Percentiles rank a stretch among this genome's conserved stretches.
These are phyloP conservation scores for Thielaviopsis ethacetica DNA, from an alignment of 2,329 filamentous ascomycete species.

Conservation along the genomic window DNA sequence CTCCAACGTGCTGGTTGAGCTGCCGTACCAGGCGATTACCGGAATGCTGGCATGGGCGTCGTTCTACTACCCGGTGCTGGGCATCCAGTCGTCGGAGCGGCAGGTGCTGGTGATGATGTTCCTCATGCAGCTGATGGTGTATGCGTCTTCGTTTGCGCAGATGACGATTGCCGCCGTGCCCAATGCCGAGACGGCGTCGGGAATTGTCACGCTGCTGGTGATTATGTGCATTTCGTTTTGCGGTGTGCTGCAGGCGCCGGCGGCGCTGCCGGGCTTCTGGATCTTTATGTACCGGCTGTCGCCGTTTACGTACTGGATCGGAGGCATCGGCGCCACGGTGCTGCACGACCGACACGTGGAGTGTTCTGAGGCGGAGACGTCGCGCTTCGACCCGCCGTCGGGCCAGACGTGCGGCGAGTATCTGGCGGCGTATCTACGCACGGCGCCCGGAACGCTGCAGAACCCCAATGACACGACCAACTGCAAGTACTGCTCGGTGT, in stretches of 20 bases:
- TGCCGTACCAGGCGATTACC: slow-evolving; percentile 52
- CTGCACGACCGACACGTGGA: slow-evolving; percentile 36
- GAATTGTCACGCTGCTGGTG: slow-evolving; percentile 42
- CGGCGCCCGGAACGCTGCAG: slow-evolving; percentile 40
- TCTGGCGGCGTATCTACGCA: slow-evolving; percentile 36
- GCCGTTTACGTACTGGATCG: slow-evolving; percentile 53
- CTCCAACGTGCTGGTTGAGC: slow-evolving; percentile 54
- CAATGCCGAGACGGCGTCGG: slow-evolving; percentile 50
- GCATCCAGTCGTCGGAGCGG: slow-evolving; percentile 32
- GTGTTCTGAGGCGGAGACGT: slow-evolving; percentile 40
- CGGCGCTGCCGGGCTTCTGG: slow-evolving; percentile 53
- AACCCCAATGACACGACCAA: slow-evolving; percentile 37
- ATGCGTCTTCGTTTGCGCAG: slow-evolving; percentile 55
- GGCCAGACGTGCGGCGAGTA: slow-evolving; percentile 49
- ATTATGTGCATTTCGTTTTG: slow-evolving; percentile 45
- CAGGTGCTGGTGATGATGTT: slow-evolving; percentile 51
- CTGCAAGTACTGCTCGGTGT: slow-evolving; percentile 53
- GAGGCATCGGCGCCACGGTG: slow-evolving; percentile 50
- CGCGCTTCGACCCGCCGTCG: slow-evolving; percentile 45
- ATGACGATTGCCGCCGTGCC: slow-evolving; percentile 57
- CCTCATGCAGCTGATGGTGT: slow-evolving; percentile 50
- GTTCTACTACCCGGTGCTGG: slow-evolving; percentile 52
- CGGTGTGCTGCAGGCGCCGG: slow-evolving; percentile 44
- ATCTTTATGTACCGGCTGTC: slow-evolving; percentile 58
- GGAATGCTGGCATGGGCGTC: slow-evolving; percentile 45